Percentiles rank a stretch among this genome's conserved stretches.
These are phyloP conservation scores for Yamadazyma buinensis DNA, from an alignment of 1,139 yeast species.

Conservation along the genomic window DNA sequence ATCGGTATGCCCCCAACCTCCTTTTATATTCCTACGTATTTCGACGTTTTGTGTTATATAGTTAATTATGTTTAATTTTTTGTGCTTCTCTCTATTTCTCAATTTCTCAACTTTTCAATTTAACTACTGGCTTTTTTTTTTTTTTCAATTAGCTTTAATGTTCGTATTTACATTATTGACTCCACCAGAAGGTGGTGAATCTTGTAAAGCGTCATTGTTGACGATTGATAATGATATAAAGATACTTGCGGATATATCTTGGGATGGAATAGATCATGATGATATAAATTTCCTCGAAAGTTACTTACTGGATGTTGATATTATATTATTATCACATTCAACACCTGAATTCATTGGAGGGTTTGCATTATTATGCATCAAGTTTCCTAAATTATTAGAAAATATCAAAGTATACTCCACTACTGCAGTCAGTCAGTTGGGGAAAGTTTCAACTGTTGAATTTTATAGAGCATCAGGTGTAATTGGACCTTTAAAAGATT, in stretches of 20 bases:
- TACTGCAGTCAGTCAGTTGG: constrained; percentile 81
- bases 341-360: constrained; percentile 82
- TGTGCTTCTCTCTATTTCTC: not conserved
- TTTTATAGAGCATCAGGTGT: constrained; percentile 68
- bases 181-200: constrained; percentile 25
- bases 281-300: constrained; percentile 40
- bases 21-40: too few species aligned
- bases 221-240: constrained; percentile 45
- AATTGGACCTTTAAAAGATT: constrained; percentile 66
- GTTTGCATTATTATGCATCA: constrained; percentile 60
- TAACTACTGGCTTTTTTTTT: too few species aligned
- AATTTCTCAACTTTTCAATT: too few species aligned
- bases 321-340: constrained; percentile 80
- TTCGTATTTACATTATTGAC: constrained; percentile 39
- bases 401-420: constrained; percentile 82
- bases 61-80: too few species aligned
- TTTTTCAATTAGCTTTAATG: constrained; percentile 19
- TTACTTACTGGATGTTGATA: constrained; percentile 51
- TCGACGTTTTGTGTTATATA: too few species aligned
- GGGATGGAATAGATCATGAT: constrained; percentile 52
- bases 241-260: constrained; percentile 67
- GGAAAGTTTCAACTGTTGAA: constrained; percentile 82
- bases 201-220: constrained; percentile 41
- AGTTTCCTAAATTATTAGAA: constrained; percentile 57
- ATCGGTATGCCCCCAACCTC: too few species aligned